phyloP scores from a whole-genome alignment of 805 yeast species.

The Candida gorgasii region DNA sequence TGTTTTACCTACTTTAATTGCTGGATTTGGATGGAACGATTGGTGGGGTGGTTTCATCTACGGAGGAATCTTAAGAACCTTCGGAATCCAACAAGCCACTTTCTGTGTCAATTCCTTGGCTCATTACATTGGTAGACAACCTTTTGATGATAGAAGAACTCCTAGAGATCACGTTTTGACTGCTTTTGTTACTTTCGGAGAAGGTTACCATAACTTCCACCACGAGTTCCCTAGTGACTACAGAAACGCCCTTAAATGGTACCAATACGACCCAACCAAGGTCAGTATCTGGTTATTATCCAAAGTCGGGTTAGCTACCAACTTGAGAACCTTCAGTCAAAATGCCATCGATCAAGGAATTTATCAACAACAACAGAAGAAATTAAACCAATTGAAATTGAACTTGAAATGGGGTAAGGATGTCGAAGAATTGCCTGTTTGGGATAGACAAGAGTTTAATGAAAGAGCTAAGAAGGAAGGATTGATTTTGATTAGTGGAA shows the following conservation, averaged over 20 bases:
- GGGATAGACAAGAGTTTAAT: constrained; percentile 66
- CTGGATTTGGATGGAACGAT: constrained; percentile 61
- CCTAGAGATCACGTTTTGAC: constrained; percentile 82
- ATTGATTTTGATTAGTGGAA: constrained; percentile 71
- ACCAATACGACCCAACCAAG: constrained; percentile 85
- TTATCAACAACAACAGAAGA: constrained; percentile 81
- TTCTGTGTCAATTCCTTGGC: constrained; percentile 86
- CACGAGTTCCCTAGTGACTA: constrained; percentile 89
- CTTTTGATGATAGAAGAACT: constrained; percentile 84
- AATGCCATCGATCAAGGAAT: constrained; percentile 82
- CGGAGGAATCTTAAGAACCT: constrained; percentile 71
- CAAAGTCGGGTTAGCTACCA: constrained; percentile 67
- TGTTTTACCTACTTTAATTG: constrained; percentile 59
- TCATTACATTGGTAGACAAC: constrained; percentile 84
- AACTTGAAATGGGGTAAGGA: constrained; percentile 76
- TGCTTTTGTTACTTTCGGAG: constrained; percentile 83
- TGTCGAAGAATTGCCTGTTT: constrained; percentile 65
- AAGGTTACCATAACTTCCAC: constrained; percentile 88
- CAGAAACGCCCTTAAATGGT: constrained; percentile 86
- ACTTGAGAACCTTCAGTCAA: constrained; percentile 74
- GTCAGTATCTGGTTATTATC: constrained; percentile 57
- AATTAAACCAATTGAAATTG: constrained; percentile 61
- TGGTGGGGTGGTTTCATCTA: constrained; percentile 74
- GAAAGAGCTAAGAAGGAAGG: constrained; percentile 55
- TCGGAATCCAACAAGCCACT: constrained; percentile 78